phyloP scores from a whole-genome alignment of 2,329 filamentous ascomycete species.

The Geosmithia flava region DNA sequence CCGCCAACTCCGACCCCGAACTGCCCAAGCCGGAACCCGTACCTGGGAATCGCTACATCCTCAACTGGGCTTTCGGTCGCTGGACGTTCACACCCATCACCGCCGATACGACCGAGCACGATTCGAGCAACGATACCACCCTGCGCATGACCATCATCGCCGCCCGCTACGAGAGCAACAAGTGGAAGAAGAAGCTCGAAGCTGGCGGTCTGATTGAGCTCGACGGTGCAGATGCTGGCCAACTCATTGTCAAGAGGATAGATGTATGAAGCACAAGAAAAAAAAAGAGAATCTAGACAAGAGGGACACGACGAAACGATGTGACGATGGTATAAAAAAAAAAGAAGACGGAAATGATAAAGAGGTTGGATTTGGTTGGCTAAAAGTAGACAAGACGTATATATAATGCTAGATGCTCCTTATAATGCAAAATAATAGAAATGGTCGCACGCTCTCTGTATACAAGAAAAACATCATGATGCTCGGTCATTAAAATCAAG shows the following conservation, averaged over 20 bases:
- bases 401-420: not conserved
- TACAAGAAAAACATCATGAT: conserved; percentile 3
- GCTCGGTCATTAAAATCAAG: not conserved
- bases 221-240: conserved; percentile 29
- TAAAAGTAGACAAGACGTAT: not conserved
- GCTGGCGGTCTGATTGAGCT: conserved; percentile 39
- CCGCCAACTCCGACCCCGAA: conserved; percentile 39
- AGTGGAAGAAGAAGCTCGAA: conserved; percentile 67
- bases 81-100: conserved; percentile 71
- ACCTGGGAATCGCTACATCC: conserved; percentile 53
- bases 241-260: conserved; percentile 34
- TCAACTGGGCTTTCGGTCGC: conserved; percentile 96
- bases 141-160: conserved; percentile 67
- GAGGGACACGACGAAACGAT: conserved; percentile 1
- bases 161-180: conserved; percentile 59
- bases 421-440: not conserved
- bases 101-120: conserved; percentile 31
- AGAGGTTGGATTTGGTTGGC: not conserved
- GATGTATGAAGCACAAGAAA: not conserved
- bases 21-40: conserved; percentile 13
- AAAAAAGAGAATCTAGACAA: not conserved
- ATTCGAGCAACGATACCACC: conserved; percentile 39
- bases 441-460: conserved; percentile 1
- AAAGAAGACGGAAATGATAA: not conserved
- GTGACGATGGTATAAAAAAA: not conserved